phyloP scores from a whole-genome alignment of 2,329 filamentous ascomycete species.

The Pestalotiopsis sp. region DNA sequence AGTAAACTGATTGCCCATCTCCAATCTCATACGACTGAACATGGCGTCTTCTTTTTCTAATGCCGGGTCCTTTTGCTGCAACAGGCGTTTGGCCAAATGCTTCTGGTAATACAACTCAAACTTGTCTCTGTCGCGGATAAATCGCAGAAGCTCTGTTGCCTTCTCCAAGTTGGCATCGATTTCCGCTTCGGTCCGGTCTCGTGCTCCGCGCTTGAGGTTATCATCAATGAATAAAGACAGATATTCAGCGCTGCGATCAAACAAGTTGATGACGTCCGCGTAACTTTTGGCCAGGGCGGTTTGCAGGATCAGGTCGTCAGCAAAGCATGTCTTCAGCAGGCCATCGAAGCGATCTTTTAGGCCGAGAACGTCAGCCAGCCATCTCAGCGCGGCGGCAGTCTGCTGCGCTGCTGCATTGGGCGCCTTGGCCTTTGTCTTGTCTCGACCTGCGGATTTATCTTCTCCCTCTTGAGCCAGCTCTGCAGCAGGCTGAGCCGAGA shows the following conservation, averaged over 20 bases:
- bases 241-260: slow-evolving; percentile 82
- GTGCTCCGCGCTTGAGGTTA: slow-evolving; percentile 90
- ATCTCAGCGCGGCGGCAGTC: slow-evolving; percentile 86
- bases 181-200: slow-evolving; percentile 88
- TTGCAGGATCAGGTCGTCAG: slow-evolving; percentile 75
- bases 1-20: slow-evolving; percentile 93
- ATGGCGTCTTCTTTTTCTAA: slow-evolving; percentile 94
- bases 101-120: slow-evolving; percentile 99
- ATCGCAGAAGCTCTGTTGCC: slow-evolving; percentile 84
- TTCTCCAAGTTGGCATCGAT: slow-evolving; percentile 85
- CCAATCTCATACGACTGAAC: slow-evolving; percentile 95
- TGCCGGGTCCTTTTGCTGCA: slow-evolving; percentile 88
- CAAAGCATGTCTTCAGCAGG: slow-evolving; percentile 75
- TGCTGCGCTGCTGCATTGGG: slow-evolving; percentile 70
- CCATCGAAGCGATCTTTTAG: slow-evolving; percentile 90
- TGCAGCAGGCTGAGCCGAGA: slow-evolving; percentile 41
- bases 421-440: slow-evolving; percentile 51
- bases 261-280: slow-evolving; percentile 91
- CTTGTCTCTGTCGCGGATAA: slow-evolving; percentile 88
- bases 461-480: slow-evolving; percentile 41
- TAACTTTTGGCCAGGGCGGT: slow-evolving; percentile 86
- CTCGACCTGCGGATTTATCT: slow-evolving; percentile 39
- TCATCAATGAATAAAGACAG: slow-evolving; percentile 97
- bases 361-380: slow-evolving; percentile 87
- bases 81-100: slow-evolving; percentile 83